Base-by-base conservation (phyloP, 2,329 filamentous ascomycete genomes). In the Trichoderma lentiforme region DNA sequence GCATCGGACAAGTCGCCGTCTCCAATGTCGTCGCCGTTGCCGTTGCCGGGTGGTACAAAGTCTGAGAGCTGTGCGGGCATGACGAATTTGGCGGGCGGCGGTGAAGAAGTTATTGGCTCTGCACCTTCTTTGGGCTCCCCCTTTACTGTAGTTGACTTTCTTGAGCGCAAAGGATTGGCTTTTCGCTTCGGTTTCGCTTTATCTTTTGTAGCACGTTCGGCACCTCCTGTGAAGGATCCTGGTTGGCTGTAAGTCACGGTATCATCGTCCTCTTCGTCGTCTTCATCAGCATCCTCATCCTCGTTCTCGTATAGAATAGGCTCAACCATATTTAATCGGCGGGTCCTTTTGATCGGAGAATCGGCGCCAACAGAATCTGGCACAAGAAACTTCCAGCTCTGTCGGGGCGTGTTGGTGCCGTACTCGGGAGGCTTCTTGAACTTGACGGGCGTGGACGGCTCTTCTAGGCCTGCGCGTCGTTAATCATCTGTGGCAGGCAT, bases 11-110 rank as follows among this genome's bases (percentile, higher is more conserved):
- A 15, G 15, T 53, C 34, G 15, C 53, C 60, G 24, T 71, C 51
- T 21, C n/a, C 24, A 24, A 28, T 30, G 3, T 32, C n/a, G 15
- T 47, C 62, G 32, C 71, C 70, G 51, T 32, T 15, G 51, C 12
- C 14, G 43, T 24, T 15, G 51, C 21, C 57, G n/a, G 67, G n/a
- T n/a, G 32, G 24, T 8, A 69, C 62, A 15, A 76, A 64, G 9
- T 73, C 58, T 15, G 73, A 70, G 34, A 75, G 64, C 8, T 72
- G 60, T 11, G 63, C 63, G 3, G 78, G 76, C 34, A 77, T 62
- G 43, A 73, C 75, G 62, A 78, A 78, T 1, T 74, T 72, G 11
- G 76, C 72, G 4, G 43, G 72, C 6, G 73, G 68, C 2, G 77
- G 73, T 1, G 75, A 73, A 6, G 73, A 71, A 9, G 73, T 58